Evolutionary conservation across 2,329 filamentous ascomycete species (phyloP).

Genomic region (Scedosporium aurantiacum): DNA sequence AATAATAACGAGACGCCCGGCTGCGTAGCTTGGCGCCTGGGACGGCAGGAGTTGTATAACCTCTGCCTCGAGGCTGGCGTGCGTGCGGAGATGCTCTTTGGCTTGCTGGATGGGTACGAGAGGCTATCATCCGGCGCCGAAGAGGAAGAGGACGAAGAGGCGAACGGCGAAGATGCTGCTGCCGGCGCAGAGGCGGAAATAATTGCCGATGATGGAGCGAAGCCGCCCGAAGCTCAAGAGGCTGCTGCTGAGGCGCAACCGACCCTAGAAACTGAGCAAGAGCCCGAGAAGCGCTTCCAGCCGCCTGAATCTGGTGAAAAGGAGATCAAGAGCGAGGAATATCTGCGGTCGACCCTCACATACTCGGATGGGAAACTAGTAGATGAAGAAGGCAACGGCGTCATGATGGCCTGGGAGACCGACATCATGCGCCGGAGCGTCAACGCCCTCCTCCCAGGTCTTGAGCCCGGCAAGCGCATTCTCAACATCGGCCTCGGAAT

Average conservation of each 20-base stretch:
- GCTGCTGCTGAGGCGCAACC: slow-evolving; percentile 10
- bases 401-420: slow-evolving; percentile 92
- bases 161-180: slow-evolving; percentile 13
- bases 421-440: slow-evolving; percentile 75
- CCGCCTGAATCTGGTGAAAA: slow-evolving; percentile 27
- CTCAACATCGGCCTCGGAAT: slow-evolving; percentile 86
- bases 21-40: slow-evolving; percentile 65
- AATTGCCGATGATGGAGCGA: slow-evolving; percentile 15
- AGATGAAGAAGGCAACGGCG: slow-evolving; percentile 66
- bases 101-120: slow-evolving; percentile 72
- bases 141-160: slow-evolving; percentile 29
- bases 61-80: slow-evolving; percentile 83
- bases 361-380: slow-evolving; percentile 58
- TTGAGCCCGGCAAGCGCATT: slow-evolving; percentile 47
- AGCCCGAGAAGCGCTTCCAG: slow-evolving; percentile 14
- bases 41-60: slow-evolving; percentile 61
- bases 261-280: slow-evolving; percentile 1
- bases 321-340: slow-evolving; percentile 52
- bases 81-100: slow-evolving; percentile 77
- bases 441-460: slow-evolving; percentile 43
- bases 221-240: slow-evolving; percentile 16
- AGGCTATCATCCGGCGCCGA: slow-evolving; percentile 47
- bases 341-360: slow-evolving; percentile 55
- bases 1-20: slow-evolving; percentile 79
- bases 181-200: slow-evolving; percentile 19